Evolutionary conservation across 2,329 filamentous ascomycete species (phyloP).

Genomic region (Beauveria sp.): DNA sequence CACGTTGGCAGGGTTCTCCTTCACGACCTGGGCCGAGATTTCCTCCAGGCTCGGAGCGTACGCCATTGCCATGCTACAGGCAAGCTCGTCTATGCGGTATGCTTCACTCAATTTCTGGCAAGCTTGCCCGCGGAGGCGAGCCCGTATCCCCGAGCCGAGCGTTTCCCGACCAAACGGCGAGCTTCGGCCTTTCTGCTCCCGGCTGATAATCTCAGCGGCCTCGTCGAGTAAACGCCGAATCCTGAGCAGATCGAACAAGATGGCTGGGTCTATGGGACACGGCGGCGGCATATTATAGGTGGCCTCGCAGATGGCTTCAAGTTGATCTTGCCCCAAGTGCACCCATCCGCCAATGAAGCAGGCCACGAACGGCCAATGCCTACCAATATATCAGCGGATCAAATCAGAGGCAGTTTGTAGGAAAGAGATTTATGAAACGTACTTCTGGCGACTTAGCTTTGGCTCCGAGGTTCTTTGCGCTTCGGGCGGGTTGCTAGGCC

Average conservation of each 20-base stretch:
- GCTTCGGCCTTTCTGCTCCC: slow-evolving; percentile 65
- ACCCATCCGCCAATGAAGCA: too few relatives aligned
- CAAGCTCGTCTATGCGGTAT: slow-evolving; percentile 76
- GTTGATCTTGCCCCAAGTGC: too few relatives aligned
- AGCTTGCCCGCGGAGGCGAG: slow-evolving; percentile 63
- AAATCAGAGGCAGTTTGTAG: too few relatives aligned
- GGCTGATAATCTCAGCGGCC: slow-evolving; percentile 59
- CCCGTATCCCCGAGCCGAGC: too few relatives aligned
- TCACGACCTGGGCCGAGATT: slow-evolving; percentile 64
- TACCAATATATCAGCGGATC: too few relatives aligned
- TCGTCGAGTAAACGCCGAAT: slow-evolving; percentile 74
- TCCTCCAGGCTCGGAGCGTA: slow-evolving; percentile 69
- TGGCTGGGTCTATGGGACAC: slow-evolving; percentile 67
- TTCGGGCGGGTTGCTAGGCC: too few relatives aligned
- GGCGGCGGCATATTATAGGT: slow-evolving; percentile 73
- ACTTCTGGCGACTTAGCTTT: too few relatives aligned
- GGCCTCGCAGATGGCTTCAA: slow-evolving; percentile 69
- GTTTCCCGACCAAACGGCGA: slow-evolving; percentile 46
- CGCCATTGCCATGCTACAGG: slow-evolving; percentile 76
- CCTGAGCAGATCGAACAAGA: slow-evolving; percentile 79
- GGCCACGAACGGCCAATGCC: too few relatives aligned
- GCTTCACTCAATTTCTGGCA: slow-evolving; percentile 70
- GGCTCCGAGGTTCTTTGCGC: too few relatives aligned
- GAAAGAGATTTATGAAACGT: too few relatives aligned
- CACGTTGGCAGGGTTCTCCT: slow-evolving; percentile 56